A percentile compares a stretch with the other conserved stretches of the same genome.
phyloP scores from a whole-genome alignment of 2,329 filamentous ascomycete genomes.

The Sporothrix brunneoviolacea region DNA sequence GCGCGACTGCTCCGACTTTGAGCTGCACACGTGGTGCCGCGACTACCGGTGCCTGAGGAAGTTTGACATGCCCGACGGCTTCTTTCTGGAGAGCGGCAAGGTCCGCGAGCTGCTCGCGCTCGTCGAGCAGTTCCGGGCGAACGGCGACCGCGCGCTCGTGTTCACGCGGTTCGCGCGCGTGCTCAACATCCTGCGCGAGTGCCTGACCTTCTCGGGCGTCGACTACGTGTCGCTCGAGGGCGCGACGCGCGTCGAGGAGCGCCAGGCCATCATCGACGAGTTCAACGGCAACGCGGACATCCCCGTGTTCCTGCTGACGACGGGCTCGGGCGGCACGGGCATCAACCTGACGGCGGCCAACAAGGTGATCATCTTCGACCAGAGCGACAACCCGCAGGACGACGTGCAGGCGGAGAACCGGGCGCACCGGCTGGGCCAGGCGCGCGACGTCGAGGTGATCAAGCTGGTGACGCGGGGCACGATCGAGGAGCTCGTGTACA shows the following conservation, averaged over 20 bases:
- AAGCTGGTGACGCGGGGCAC: slow-evolving; percentile 73
- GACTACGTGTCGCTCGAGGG: slow-evolving; percentile 83
- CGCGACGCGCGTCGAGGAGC: slow-evolving; percentile 69
- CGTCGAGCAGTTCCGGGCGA: slow-evolving; percentile 63
- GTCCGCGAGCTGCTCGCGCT: slow-evolving; percentile 73
- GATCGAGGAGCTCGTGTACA: slow-evolving; percentile 89
- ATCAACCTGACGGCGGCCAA: slow-evolving; percentile 95
- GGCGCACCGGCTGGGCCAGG: slow-evolving; percentile 91
- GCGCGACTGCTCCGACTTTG: slow-evolving; percentile 54
- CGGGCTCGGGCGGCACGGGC: slow-evolving; percentile 89
- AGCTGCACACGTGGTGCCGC: slow-evolving; percentile 59
- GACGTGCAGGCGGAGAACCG: slow-evolving; percentile 98
- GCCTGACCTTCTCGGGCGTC: slow-evolving; percentile 66
- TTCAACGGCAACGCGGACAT: slow-evolving; percentile 73
- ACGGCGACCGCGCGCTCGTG: slow-evolving; percentile 80
- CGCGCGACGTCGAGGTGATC: slow-evolving; percentile 81
- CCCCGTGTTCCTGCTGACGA: slow-evolving; percentile 86
- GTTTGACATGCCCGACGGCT: slow-evolving; percentile 47
- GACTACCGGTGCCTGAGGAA: slow-evolving; percentile 49
- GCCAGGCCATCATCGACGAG: slow-evolving; percentile 81
- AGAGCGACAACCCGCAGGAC: slow-evolving; percentile 95
- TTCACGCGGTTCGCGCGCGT: slow-evolving; percentile 93
- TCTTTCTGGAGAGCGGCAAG: slow-evolving; percentile 67
- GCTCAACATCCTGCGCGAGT: slow-evolving; percentile 81
- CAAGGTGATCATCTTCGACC: slow-evolving; percentile 96